Percentiles rank a stretch among this genome's conserved stretches.
Conservation (phyloP, 768 basidiomycete species). For the Serendipita sp. region DNA sequence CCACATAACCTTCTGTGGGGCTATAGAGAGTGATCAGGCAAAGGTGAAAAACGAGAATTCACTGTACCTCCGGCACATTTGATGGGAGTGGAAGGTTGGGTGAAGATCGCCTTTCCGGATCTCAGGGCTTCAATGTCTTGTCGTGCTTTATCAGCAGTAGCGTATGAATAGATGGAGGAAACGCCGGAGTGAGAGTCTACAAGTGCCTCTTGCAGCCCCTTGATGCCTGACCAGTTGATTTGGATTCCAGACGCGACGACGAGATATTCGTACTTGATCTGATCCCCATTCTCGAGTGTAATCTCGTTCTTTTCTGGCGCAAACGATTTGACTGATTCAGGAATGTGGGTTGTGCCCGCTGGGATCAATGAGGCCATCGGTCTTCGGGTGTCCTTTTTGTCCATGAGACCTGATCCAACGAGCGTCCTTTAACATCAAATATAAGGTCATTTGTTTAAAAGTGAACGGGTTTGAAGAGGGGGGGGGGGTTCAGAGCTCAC, state of each 20-base stretch:
- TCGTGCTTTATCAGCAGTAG: constrained; percentile 83
- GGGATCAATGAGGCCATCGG: constrained; percentile 60
- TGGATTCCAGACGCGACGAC: constrained; percentile 83
- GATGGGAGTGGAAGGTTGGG: constrained; percentile 80
- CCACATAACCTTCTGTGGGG: constrained; percentile 91
- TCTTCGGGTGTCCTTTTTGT: constrained; percentile 42
- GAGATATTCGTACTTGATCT: constrained; percentile 64
- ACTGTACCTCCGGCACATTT: constrained; percentile 77
- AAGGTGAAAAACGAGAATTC: neutral
- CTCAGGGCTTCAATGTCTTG: constrained; percentile 58
- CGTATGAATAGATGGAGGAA: constrained; percentile 82
- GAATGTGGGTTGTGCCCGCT: constrained; percentile 47
- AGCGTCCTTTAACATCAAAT: constrained; percentile 46
- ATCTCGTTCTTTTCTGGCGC: constrained; percentile 59
- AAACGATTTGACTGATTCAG: constrained; percentile 57
- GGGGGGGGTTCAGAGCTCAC: constrained; percentile 24
- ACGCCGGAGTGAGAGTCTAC: constrained; percentile 65
- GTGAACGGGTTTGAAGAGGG: neutral
- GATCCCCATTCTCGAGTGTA: constrained; percentile 50
- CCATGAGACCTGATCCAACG: constrained; percentile 65
- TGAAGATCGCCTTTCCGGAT: constrained; percentile 77
- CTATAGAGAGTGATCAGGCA: constrained; percentile 19
- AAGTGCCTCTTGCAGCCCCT: constrained; percentile 54
- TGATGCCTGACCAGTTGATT: constrained; percentile 68
- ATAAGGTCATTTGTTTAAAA: neutral